These are phyloP conservation scores for Rhodofomes roseus DNA, from an alignment of 1,284 basidiomycete species.

Conservation along the genomic window DNA sequence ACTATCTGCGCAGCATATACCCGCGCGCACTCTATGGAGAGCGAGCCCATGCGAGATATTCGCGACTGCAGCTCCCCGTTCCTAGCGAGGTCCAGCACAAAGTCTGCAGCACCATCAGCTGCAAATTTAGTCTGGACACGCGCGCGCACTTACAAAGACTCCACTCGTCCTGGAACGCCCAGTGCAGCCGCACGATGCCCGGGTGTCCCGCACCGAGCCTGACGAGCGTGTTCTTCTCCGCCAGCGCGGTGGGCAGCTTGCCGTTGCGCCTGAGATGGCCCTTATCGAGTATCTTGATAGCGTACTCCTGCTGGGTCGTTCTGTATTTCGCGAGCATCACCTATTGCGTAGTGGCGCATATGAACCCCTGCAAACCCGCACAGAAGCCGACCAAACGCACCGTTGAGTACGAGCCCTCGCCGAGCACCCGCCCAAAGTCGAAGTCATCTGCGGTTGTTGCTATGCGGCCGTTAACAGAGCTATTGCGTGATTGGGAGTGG, in stretches of 20 bases:
- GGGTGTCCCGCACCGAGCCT: constrained; percentile 70
- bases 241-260: constrained; percentile 60
- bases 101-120: constrained; percentile 52
- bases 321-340: constrained; percentile 57
- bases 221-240: constrained; percentile 64
- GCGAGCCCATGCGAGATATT: constrained; percentile 78
- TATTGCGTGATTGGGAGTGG: constrained; percentile 41
- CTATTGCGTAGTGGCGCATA: constrained; percentile 30
- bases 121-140: neutral
- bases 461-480: constrained; percentile 43
- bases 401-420: constrained; percentile 80
- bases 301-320: constrained; percentile 61
- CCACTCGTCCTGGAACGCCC: constrained; percentile 82
- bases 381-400: constrained; percentile 38
- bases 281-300: constrained; percentile 78
- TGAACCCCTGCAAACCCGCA: neutral
- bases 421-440: constrained; percentile 64
- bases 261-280: constrained; percentile 65
- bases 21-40: constrained; percentile 70
- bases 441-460: constrained; percentile 53
- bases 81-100: constrained; percentile 85
- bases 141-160: constrained; percentile 66
- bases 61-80: constrained; percentile 87
- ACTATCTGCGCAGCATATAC: constrained; percentile 89
- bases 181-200: constrained; percentile 78